Evolutionary conservation across 1,139 yeast species (phyloP).

Genomic region (Protomyces macrosporus): DNA sequence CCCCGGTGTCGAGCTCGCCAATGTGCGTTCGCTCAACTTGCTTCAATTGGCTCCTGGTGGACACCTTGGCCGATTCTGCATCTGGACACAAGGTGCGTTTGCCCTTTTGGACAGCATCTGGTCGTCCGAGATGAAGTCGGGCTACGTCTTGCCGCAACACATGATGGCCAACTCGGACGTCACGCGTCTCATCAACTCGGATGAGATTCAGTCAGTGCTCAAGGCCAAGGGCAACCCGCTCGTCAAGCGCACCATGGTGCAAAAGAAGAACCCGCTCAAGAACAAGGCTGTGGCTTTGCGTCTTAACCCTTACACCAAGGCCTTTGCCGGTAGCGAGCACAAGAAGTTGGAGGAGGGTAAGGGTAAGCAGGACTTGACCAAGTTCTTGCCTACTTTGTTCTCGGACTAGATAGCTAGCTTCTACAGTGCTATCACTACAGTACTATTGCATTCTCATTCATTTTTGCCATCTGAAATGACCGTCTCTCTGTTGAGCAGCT

Average conservation of each 20-base stretch:
- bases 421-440: too few relatives aligned
- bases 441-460: too few relatives aligned
- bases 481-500: too few relatives aligned
- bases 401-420: conserved; percentile 1
- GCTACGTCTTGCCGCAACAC: conserved; percentile 90
- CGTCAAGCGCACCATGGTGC: conserved; percentile 91
- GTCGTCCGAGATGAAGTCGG: conserved; percentile 81
- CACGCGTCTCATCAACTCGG: conserved; percentile 96
- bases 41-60: conserved; percentile 99
- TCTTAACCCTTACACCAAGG: conserved; percentile 81
- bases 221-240: conserved; percentile 94
- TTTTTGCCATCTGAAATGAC: too few relatives aligned
- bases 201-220: conserved; percentile 96
- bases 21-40: conserved; percentile 88
- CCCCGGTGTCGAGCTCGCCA: conserved; percentile 98
- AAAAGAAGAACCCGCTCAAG: conserved; percentile 99
- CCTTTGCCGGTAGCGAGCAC: conserved; percentile 25
- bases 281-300: conserved; percentile 97
- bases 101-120: conserved; percentile 94
- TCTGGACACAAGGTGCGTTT: conserved; percentile 99
- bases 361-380: conserved; percentile 16
- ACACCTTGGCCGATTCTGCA: conserved; percentile 98
- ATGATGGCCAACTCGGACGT: conserved; percentile 93
- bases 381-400: conserved; percentile 22
- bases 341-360: conserved; percentile 22